phyloP scores from a whole-genome alignment of 2,329 filamentous ascomycete species.

The Ophiostoma sp. region DNA sequence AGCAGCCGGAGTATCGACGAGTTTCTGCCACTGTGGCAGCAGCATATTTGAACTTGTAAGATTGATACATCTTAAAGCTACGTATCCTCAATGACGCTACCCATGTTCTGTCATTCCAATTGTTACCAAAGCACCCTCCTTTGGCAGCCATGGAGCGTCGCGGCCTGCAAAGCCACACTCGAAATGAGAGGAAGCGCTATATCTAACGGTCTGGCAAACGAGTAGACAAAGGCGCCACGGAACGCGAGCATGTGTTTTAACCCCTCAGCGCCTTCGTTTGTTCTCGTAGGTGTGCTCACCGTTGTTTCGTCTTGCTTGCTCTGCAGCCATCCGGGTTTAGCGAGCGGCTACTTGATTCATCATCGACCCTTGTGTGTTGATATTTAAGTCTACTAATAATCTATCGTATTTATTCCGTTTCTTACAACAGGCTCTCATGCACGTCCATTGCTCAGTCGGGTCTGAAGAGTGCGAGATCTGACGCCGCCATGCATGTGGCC shows the following conservation, averaged over 20 bases:
- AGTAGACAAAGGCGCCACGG: no score
- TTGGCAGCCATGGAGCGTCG: background rate
- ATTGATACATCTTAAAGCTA: background rate
- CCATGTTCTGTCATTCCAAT: constrained; percentile 6
- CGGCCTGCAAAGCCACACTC: background rate
- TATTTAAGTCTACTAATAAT: no score
- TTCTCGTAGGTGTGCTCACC: no score
- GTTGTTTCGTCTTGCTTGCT: no score
- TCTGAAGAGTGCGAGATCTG: background rate
- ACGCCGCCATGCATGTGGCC: background rate
- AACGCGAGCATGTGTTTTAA: no score
- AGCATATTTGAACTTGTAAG: no score
- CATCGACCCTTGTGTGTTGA: no score
- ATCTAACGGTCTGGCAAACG: background rate
- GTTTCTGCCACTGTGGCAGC: background rate
- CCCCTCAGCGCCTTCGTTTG: no score
- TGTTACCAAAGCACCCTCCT: background rate
- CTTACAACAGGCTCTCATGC: no score
- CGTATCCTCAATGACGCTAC: background rate
- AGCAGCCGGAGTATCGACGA: background rate
- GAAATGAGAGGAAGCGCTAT: background rate
- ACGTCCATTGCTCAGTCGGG: background rate
- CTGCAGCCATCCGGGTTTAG: no score
- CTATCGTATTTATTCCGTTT: no score
- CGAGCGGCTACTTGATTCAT: no score